Conservation (phyloP, 2,329 filamentous ascomycete species). For the Plectosphaerella plurivora region DNA sequence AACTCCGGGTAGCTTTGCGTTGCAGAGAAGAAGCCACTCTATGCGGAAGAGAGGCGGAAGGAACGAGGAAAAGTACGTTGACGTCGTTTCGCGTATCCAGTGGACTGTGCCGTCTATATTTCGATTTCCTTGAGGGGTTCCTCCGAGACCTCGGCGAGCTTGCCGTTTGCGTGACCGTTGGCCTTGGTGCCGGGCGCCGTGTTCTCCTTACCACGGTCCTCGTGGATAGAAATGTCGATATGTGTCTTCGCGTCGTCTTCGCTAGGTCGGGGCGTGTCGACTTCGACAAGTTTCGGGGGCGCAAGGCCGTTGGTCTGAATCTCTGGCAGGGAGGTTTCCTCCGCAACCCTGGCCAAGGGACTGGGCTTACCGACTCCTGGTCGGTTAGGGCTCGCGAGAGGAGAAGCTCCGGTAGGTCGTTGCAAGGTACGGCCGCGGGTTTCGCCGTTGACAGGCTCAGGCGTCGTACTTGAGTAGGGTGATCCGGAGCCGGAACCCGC, state of each 20-base stretch:
- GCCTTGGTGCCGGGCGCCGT: conserved; percentile 23
- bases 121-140: conserved; percentile 59
- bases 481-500: conserved; percentile 46
- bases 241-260: conserved; percentile 30
- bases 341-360: conserved; percentile 69
- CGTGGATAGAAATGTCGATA: conserved; percentile 20
- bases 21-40: conserved; percentile 9
- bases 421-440: conserved; percentile 69
- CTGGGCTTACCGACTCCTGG: conserved; percentile 64
- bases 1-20: conserved; percentile 12
- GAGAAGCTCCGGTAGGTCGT: conserved; percentile 60
- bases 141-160: conserved; percentile 37
- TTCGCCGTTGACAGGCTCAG: conserved; percentile 49
- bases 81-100: conserved; percentile 16
- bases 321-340: conserved; percentile 51
- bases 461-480: conserved; percentile 55
- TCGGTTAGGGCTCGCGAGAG: conserved; percentile 59
- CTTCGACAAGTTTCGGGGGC: conserved; percentile 49
- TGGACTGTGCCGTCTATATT: conserved; percentile 36
- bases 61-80: not conserved
- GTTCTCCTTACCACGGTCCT: conserved; percentile 33
- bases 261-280: conserved; percentile 48
- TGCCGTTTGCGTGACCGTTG: conserved; percentile 33
- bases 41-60: conserved; percentile 10
- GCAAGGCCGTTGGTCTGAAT: conserved; percentile 29